A percentile compares a stretch with the other conserved stretches of the same genome.
phyloP scores from a whole-genome alignment of 1,284 basidiomycete species.

The Pseudozyma flocculosa region DNA sequence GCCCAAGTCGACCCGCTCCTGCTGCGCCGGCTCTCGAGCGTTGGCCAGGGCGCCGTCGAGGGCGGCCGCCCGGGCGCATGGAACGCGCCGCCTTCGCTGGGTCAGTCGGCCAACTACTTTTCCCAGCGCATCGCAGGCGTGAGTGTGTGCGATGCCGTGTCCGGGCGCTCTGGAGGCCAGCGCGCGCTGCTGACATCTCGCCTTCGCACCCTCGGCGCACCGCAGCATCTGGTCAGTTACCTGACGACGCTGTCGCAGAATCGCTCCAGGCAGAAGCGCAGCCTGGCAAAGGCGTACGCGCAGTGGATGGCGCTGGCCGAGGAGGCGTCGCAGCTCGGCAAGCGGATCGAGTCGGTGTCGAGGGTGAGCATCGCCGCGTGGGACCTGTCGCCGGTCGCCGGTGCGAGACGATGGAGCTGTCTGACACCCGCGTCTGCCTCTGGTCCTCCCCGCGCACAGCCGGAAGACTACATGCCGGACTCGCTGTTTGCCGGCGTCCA shows the following conservation, averaged over 20 bases:
- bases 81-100: constrained; percentile 19
- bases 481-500: constrained; percentile 62
- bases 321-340: constrained; percentile 25
- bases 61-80: constrained; percentile 14
- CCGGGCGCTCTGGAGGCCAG: too few relatives aligned
- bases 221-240: constrained; percentile 30
- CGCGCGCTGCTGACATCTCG: too few relatives aligned
- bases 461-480: constrained; percentile 21
- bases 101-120: constrained; percentile 27
- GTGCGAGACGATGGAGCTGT: too few relatives aligned
- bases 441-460: constrained; percentile 6
- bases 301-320: constrained; percentile 31
- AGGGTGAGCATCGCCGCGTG: too few relatives aligned
- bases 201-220: too few relatives aligned
- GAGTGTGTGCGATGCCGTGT: too few relatives aligned
- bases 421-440: too few relatives aligned
- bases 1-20: constrained; percentile 29
- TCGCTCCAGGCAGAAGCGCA: constrained; percentile 35
- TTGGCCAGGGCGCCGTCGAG: constrained; percentile 21
- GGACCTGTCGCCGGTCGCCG: too few relatives aligned
- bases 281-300: constrained; percentile 24
- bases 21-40: constrained; percentile 14
- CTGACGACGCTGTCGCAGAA: constrained; percentile 38
- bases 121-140: constrained; percentile 19
- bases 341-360: constrained; percentile 6